Evolutionary conservation across 2,329 filamentous ascomycete genomes (phyloP), one percentile per base, ranked within the genome.

Genomic region (Atkinsonella hypoxylon): DNA sequence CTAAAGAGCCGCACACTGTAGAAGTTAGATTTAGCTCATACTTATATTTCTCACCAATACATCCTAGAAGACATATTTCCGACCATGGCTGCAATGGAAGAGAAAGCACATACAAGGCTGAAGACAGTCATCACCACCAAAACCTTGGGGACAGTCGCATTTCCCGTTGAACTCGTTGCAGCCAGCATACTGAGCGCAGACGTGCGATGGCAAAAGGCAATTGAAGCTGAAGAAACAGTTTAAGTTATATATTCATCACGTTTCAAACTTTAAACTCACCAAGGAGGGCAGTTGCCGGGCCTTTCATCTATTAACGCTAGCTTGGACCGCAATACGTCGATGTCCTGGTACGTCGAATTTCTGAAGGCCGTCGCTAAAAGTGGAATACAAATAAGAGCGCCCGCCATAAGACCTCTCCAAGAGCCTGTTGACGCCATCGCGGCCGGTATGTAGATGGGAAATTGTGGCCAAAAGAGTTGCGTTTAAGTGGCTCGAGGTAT

Each of bases 151-250:
- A 66, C 93, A 98, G 53, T 84, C 79, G 70, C 93, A 98, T 74
- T 94, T 90, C 47, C 93, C 93, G 61, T 89, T 95, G 62, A 82
- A 89, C 61, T 85, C 81, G 67, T 93, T 94, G 68, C 93, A 98
- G 34, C 82, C 77, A 36, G 89, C 86, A 65, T 86, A 98, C 70
- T 98, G 93, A 55, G 87, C 82, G 67, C 93, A 98, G 55, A 82
- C 83, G 67, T 95, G 94, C 55, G 87, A 88, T 30, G 93, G 90
- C 15, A 98, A 79, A 52, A 96, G 86, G 72, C 93, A 98, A 78
- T 98, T 97, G 77, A 98, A 98, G 74, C 93, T 91, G 57, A 59
- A 9, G 10, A 30, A 61, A 10, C 17, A 11, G 41, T 31, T 49
- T 71, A 73, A 61, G 52, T 56, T 46, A 58, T 51, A n/a, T 1